These are phyloP conservation scores for Solanum pennellii DNA, from an alignment of 257 asterid species.

Conservation along the genomic window DNA sequence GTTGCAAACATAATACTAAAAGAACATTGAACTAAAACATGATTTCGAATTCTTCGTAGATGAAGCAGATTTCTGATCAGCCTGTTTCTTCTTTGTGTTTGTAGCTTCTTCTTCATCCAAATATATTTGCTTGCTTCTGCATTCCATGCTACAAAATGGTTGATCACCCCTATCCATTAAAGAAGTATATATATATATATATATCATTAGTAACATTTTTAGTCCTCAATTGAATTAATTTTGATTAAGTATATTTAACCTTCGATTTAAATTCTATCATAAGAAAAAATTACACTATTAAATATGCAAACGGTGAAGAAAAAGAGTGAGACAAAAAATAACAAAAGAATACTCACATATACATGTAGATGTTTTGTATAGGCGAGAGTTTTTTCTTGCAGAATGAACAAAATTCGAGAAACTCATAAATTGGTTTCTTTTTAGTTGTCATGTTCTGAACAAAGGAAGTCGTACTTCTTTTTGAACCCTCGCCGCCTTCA, in stretches of 20 bases:
- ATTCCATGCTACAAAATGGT: conserved; percentile 81
- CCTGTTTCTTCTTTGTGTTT: neutral
- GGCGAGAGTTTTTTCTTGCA: conserved; percentile 55
- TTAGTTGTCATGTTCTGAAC: neutral
- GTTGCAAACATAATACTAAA: neutral
- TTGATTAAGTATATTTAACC: neutral
- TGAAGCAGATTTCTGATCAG: conserved; percentile 1
- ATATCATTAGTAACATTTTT: neutral
- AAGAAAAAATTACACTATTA: neutral
- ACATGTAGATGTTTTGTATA: conserved; percentile 75
- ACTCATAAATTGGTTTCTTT: conserved; percentile 9
- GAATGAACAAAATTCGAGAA: conserved; percentile 62
- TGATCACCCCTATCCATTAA: conserved; percentile 56
- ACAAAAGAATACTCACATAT: conserved; percentile 45
- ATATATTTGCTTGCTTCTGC: conserved; percentile 77
- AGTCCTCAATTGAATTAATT: neutral
- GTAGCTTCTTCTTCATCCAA: conserved; percentile 67
- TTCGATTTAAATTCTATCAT: neutral
- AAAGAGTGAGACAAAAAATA: neutral
- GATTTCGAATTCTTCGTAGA: neutral
- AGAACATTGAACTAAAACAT: conserved; percentile 44
- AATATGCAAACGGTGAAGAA: neutral
- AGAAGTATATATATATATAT: neutral
- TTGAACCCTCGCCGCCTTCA: conserved; percentile 24
- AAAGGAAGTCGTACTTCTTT: neutral